Percentiles rank a stretch among this genome's conserved stretches.
These are phyloP conservation scores for Cucurbita maxima DNA, from an alignment of 306 rosid genomes.

Conservation along the genomic window DNA sequence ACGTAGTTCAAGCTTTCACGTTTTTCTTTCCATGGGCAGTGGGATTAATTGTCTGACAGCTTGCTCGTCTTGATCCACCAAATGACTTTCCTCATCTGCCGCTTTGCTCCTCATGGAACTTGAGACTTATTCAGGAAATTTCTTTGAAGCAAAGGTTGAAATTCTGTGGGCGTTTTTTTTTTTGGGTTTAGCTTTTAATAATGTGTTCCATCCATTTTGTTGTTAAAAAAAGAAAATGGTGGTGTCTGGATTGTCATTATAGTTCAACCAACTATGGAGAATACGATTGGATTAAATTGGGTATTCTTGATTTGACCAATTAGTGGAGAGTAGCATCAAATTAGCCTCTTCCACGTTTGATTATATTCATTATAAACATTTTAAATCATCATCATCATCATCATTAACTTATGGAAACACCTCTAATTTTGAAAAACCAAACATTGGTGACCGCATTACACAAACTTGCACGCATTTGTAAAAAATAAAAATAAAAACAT, in stretches of 20 bases:
- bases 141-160: background rate
- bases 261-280: background rate
- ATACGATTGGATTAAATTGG: background rate
- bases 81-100: background rate
- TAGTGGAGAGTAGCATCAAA: background rate
- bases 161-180: background rate
- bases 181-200: no score
- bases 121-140: no score
- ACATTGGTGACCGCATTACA: background rate
- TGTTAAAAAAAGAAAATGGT: no score
- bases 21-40: constrained; percentile 6
- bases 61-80: background rate
- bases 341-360: background rate
- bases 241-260: background rate
- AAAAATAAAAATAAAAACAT: background rate
- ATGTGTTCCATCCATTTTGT: no score
- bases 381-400: background rate
- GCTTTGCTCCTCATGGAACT: background rate
- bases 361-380: background rate
- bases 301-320: background rate
- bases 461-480: background rate
- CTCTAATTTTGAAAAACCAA: background rate
- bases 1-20: background rate
- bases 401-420: background rate
- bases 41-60: background rate